Base-by-base conservation (phyloP, 108 stramenopile genomes). In the Conticribra guillardii region DNA sequence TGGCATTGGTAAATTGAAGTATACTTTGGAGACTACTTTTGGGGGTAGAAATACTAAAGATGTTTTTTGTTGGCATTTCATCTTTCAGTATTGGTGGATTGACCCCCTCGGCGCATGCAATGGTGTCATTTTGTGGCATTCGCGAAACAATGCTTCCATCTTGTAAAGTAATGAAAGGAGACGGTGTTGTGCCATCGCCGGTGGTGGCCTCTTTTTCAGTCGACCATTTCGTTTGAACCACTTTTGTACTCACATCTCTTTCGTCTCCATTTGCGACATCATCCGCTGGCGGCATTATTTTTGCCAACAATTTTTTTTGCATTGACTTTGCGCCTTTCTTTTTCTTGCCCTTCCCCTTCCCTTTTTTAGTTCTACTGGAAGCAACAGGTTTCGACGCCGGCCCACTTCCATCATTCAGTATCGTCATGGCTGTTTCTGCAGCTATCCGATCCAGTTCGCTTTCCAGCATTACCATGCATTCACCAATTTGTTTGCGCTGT, bases 101-200 rank as follows among this genome's bases (percentile, higher is more conserved):
- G 0, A 15, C 2, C 19, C 26, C 30, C 50, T 69, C 29, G 51
- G 47, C 17, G 56, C 81, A 19, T 57, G 66, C 33, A 73, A 62
- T 16, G 58, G 3, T 2, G 81, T 76, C 60, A 32, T 55, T 29
- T 28, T 41, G 26, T 28, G 55, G 23, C 11, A 62, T 49, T 78
- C 46, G 69, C 27, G 79, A 79, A 31, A 79, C 23, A 14, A 79
- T 26, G 8, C 57, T 29, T 28, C 79, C 79, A 56, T 79, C 73
- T 69, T 79, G 67, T 16, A 79, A 41, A 0, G 79, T 79, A 29
- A 74, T 49, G 27, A 79, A 74, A 15, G 73, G 79, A 16, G 73
- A 62, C n/a, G 62, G 24, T 34, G 47, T 24, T 64, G 49, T 28
- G 23, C 19, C 27, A 1, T 30, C 15, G 24, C 28, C 15, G 33